These are phyloP conservation scores for Chytriomyces confervae DNA, from an alignment of 192 early-diverging fungal species.

Conservation along the genomic window DNA sequence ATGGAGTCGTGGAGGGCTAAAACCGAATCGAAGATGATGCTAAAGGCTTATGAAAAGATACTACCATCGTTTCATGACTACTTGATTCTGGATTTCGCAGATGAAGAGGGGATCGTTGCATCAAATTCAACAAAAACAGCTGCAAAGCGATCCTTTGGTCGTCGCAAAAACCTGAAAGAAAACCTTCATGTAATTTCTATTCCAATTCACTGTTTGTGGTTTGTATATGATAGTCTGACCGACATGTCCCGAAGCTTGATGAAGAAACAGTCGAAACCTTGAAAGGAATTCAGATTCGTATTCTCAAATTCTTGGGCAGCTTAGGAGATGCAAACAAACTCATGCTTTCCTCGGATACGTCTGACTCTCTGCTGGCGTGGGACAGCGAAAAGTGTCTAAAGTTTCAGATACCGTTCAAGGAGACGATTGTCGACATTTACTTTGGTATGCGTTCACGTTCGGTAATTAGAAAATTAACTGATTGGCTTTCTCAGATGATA, in stretches of 20 bases:
- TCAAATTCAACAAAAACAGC: constrained; percentile 21
- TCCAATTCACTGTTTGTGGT: not conserved
- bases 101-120: not conserved
- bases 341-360: constrained; percentile 13
- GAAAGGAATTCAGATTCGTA: constrained; percentile 63
- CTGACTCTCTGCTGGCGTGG: constrained; percentile 65
- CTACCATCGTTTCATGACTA: constrained; percentile 73
- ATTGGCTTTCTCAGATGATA: constrained; percentile 60
- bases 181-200: too few species aligned
- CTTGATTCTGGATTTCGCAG: constrained; percentile 57
- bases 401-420: constrained; percentile 72
- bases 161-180: too few species aligned
- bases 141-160: not conserved
- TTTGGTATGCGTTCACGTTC: constrained; percentile 56
- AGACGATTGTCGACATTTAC: constrained; percentile 65
- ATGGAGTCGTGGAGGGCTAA: constrained; percentile 58
- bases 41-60: constrained; percentile 47
- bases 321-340: constrained; percentile 63
- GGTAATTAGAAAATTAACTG: not conserved
- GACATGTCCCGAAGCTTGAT: constrained; percentile 23
- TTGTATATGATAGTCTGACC: not conserved
- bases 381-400: constrained; percentile 64
- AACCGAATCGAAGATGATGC: constrained; percentile 27
- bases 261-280: constrained; percentile 41
- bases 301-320: constrained; percentile 67